Conservation (phyloP, 1,139 yeast species). For the Yamadazyma songkhlaensis region DNA sequence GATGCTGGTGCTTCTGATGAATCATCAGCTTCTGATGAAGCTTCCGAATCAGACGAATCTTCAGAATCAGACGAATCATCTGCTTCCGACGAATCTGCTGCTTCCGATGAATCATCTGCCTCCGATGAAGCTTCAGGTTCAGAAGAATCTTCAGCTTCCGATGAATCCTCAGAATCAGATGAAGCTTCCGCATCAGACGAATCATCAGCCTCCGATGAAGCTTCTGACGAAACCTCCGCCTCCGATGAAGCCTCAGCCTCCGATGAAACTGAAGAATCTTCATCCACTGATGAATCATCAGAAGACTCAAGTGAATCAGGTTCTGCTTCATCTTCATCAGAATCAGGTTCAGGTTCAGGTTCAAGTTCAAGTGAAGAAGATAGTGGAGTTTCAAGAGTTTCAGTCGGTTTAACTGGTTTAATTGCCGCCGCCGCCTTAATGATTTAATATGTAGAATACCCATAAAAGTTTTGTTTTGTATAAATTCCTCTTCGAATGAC, state of each 20-base stretch:
- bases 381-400: slow-evolving; percentile 1
- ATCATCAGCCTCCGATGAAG: slow-evolving; percentile 4
- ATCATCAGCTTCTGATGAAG: slow-evolving; percentile 4
- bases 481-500: no score
- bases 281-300: slow-evolving; percentile 4
- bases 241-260: not conserved
- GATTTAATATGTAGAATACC: slow-evolving; percentile 5
- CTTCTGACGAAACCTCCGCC: slow-evolving; percentile 3
- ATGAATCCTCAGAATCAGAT: not conserved
- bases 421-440: slow-evolving; percentile 10
- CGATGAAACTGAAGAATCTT: slow-evolving; percentile 1
- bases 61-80: not conserved
- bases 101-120: slow-evolving; percentile 2
- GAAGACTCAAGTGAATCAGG: not conserved
- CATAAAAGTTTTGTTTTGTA: no score
- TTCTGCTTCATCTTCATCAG: slow-evolving; percentile 7
- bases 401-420: slow-evolving; percentile 10
- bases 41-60: not conserved
- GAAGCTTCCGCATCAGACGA: slow-evolving; percentile 1
- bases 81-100: slow-evolving; percentile 2
- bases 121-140: slow-evolving; percentile 2
- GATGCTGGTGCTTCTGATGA: slow-evolving; percentile 4
- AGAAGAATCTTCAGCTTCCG: slow-evolving; percentile 4
- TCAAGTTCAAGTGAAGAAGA: not conserved
- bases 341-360: slow-evolving; percentile 7